Evolutionary conservation across 1,284 basidiomycete genomes (phyloP).

Genomic region (Ceraceosorus bombacis): DNA sequence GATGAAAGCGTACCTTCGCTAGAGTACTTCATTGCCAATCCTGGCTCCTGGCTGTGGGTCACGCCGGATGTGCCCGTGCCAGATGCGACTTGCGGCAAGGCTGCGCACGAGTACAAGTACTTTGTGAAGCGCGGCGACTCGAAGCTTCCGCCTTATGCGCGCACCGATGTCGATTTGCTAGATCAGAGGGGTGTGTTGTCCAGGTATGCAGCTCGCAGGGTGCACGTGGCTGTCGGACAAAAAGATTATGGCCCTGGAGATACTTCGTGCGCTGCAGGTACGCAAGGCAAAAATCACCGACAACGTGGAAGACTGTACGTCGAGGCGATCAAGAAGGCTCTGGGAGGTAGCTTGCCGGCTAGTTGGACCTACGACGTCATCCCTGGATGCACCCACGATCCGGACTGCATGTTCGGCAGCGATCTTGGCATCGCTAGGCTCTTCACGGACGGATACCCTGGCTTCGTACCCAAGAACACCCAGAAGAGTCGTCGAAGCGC

Average conservation of each 20-base stretch:
- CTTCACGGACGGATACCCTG: neutral
- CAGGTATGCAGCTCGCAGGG: conserved; percentile 1
- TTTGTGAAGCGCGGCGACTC: neutral
- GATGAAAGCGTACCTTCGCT: neutral
- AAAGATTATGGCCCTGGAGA: conserved; percentile 4
- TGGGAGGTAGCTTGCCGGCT: neutral
- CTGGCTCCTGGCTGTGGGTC: neutral
- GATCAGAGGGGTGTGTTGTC: neutral
- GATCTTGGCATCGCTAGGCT: neutral
- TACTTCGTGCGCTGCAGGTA: neutral
- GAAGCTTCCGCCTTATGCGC: neutral
- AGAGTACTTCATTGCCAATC: conserved; percentile 1
- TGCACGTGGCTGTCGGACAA: neutral
- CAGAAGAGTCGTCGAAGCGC: no score
- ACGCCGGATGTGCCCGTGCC: neutral
- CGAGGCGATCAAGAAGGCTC: neutral
- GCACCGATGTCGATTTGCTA: neutral
- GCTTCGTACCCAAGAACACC: neutral
- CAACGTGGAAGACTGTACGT: conserved; percentile 1
- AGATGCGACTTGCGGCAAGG: neutral
- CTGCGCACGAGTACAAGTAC: neutral
- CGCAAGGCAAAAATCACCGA: conserved; percentile 2
- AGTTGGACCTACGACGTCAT: neutral
- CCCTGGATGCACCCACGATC: neutral
- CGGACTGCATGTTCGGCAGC: neutral